Evolutionary conservation across 768 basidiomycete genomes (phyloP).

Genomic region (Lanmaoa pseudosensibilis): DNA sequence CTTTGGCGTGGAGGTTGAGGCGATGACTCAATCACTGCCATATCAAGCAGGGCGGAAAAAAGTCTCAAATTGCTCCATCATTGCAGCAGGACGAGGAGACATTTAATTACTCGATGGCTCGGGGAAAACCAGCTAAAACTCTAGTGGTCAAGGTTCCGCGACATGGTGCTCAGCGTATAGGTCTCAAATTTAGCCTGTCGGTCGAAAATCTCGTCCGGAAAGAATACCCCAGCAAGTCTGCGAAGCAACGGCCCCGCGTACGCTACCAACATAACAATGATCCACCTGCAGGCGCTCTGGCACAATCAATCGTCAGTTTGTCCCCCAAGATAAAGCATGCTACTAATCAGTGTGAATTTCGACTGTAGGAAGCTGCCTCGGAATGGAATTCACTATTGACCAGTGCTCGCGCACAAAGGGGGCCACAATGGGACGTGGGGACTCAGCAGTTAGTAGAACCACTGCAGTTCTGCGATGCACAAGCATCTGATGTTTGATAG

Average conservation of each 20-base stretch:
- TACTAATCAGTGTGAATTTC: not conserved
- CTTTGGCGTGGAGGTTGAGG: no score
- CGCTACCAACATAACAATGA: slow-evolving; percentile 62
- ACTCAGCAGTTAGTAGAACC: slow-evolving; percentile 70
- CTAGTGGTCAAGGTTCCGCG: slow-evolving; percentile 69
- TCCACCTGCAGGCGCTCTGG: slow-evolving; percentile 41
- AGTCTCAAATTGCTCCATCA: not conserved
- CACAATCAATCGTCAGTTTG: slow-evolving; percentile 63
- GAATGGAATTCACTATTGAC: slow-evolving; percentile 84
- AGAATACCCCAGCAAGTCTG: slow-evolving; percentile 52
- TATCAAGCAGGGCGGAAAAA: slow-evolving; percentile 8
- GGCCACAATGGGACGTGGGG: slow-evolving; percentile 86
- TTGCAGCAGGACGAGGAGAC: not conserved
- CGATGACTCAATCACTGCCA: slow-evolving; percentile 5
- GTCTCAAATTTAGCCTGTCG: slow-evolving; percentile 58
- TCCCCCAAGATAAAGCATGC: not conserved
- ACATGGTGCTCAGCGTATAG: slow-evolving; percentile 73
- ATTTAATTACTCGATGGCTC: slow-evolving; percentile 21
- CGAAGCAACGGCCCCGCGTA: slow-evolving; percentile 30
- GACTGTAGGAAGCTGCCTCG: slow-evolving; percentile 65
- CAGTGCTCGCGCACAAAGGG: slow-evolving; percentile 76
- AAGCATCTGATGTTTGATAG: slow-evolving; percentile 35
- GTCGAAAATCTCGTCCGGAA: slow-evolving; percentile 56
- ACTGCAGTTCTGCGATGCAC: not conserved
- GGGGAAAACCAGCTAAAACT: slow-evolving; percentile 51